phyloP scores from a whole-genome alignment of 495 filamentous ascomycete species.

The Lasiosphaeris hirsuta region DNA sequence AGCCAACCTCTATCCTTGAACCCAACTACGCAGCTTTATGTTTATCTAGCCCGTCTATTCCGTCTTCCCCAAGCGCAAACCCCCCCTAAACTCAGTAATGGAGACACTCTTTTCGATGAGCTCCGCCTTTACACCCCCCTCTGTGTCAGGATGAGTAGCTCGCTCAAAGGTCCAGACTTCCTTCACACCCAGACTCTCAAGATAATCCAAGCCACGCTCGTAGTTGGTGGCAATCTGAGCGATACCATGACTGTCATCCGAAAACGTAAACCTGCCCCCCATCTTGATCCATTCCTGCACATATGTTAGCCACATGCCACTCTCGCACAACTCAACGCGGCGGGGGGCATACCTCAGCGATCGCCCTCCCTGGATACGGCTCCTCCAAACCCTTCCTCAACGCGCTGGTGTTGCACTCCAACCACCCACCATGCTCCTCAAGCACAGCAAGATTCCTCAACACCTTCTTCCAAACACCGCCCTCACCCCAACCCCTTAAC shows the following conservation, averaged over 20 bases:
- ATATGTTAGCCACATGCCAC: background rate
- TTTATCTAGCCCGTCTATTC: background rate
- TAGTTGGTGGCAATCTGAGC: constrained; percentile 68
- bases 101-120: constrained; percentile 33
- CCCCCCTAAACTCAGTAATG: constrained; percentile 30
- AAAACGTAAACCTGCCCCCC: constrained; percentile 80
- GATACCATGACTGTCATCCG: constrained; percentile 86
- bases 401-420: constrained; percentile 85
- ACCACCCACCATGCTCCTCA: constrained; percentile 67
- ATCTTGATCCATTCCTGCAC: constrained; percentile 41
- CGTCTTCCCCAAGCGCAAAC: constrained; percentile 21
- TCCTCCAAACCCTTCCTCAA: constrained; percentile 86
- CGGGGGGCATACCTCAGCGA: constrained; percentile 65
- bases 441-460: constrained; percentile 70
- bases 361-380: constrained; percentile 78
- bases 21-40: background rate
- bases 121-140: constrained; percentile 18
- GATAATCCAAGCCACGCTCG: constrained; percentile 51
- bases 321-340: background rate
- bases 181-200: constrained; percentile 44
- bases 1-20: too few relatives aligned
- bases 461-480: constrained; percentile 68
- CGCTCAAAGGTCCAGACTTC: constrained; percentile 49
- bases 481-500: constrained; percentile 44
- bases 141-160: constrained; percentile 11